phyloP scores from a whole-genome alignment of 2,329 filamentous ascomycete genomes.

The Dothidotthia symphoricarpi region DNA sequence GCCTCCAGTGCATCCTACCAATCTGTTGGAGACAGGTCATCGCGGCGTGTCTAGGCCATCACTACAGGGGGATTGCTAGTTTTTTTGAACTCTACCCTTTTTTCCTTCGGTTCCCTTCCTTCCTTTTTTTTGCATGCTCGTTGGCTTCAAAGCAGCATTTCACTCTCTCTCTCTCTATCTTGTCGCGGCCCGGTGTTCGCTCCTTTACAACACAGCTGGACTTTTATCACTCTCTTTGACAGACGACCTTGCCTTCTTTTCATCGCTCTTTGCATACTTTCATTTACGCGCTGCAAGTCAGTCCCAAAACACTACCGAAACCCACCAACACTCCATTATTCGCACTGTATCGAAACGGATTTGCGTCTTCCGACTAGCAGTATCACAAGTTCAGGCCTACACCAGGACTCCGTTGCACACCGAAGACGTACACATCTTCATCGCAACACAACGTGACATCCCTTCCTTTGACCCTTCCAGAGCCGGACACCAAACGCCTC shows the following conservation, averaged over 20 bases:
- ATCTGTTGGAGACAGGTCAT: conserved; percentile 29
- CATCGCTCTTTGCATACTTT: conserved; percentile 17
- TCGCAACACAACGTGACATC: conserved; percentile 23
- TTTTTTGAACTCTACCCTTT: conserved; percentile 26
- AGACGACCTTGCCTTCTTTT: conserved; percentile 27
- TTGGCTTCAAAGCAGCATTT: conserved; percentile 26
- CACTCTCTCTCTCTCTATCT: conserved; percentile 27
- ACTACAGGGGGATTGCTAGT: conserved; percentile 14
- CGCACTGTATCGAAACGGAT: conserved; percentile 12
- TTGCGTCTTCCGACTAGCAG: conserved; percentile 19
- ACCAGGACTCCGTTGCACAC: conserved; percentile 26
- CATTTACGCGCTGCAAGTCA: conserved; percentile 31
- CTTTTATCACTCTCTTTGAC: conserved; percentile 39
- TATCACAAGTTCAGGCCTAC: conserved; percentile 30
- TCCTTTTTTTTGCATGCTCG: conserved; percentile 25
- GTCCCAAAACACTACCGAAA: conserved; percentile 17
- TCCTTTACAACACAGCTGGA: conserved; percentile 43
- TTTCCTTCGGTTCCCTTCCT: conserved; percentile 27
- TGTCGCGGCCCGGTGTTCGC: conserved; percentile 40
- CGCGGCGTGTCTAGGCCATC: conserved; percentile 20
- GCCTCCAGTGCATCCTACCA: conserved; percentile 23
- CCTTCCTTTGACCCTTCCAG: conserved; percentile 20
- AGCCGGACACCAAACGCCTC: conserved; percentile 19
- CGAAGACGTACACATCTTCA: conserved; percentile 25
- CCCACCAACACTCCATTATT: conserved; percentile 8